Conservation (phyloP, 2,329 filamentous ascomycete genomes). For the Tolypocladium cylindrosporum region DNA sequence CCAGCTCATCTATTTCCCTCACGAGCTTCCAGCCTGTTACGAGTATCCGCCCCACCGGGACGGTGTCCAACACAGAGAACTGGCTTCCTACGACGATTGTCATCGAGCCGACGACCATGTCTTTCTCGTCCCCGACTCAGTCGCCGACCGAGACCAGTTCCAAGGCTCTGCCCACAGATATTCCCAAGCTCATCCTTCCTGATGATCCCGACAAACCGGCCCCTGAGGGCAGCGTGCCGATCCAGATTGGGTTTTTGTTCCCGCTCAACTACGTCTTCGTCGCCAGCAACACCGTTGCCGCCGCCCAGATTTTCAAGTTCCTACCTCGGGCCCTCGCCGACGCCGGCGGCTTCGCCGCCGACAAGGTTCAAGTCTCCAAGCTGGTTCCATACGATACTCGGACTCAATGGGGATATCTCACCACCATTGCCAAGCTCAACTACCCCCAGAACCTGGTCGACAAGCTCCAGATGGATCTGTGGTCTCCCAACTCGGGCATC, state of each 20-base stretch:
- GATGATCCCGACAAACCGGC: constrained; percentile 39
- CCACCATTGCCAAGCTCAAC: constrained; percentile 59
- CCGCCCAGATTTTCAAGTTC: constrained; percentile 74
- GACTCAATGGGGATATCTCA: constrained; percentile 62
- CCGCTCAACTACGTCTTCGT: constrained; percentile 80
- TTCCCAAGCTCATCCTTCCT: constrained; percentile 70
- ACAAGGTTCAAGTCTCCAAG: constrained; percentile 55
- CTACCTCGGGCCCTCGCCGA: constrained; percentile 63
- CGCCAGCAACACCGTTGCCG: constrained; percentile 57
- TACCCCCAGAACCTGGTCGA: constrained; percentile 64
- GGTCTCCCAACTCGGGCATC: constrained; percentile 59
- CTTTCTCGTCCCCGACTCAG: constrained; percentile 18
- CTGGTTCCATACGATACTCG: constrained; percentile 71
- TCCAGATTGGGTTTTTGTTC: constrained; percentile 78
- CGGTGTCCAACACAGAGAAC: constrained; percentile 31
- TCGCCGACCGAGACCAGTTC: constrained; percentile 30
- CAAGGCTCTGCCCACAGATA: constrained; percentile 49
- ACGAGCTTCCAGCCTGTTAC: constrained; percentile 19
- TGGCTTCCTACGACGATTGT: constrained; percentile 54
- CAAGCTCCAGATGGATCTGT: constrained; percentile 57
- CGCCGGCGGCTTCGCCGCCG: constrained; percentile 44
- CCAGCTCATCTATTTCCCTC: constrained; percentile 9
- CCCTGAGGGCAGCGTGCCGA: constrained; percentile 57
- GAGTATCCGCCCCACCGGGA: constrained; percentile 31
- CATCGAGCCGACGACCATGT: constrained; percentile 35